A percentile compares a stretch with the other conserved stretches of the same genome.
Evolutionary conservation across 805 yeast genomes (phyloP).

Genomic region (Myxozyma vanderwaltii): DNA sequence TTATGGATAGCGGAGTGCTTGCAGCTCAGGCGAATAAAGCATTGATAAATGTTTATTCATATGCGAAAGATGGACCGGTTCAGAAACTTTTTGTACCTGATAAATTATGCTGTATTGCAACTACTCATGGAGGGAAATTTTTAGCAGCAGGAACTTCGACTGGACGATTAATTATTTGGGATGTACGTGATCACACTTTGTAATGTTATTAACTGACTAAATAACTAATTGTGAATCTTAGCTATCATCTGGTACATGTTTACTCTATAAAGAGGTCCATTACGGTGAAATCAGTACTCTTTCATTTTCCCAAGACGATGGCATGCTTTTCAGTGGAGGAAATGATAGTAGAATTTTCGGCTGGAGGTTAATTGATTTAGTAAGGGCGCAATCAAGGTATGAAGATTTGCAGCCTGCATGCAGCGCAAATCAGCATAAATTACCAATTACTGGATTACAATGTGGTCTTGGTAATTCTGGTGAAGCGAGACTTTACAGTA

Average conservation of each 20-base stretch:
- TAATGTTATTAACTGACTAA: not conserved
- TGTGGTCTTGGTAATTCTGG: conserved; percentile 55
- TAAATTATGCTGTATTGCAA: conserved; percentile 59
- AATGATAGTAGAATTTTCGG: conserved; percentile 75
- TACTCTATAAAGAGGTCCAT: conserved; percentile 77
- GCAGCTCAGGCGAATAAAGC: conserved; percentile 23
- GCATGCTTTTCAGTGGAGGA: conserved; percentile 73
- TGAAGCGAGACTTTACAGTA: conserved; percentile 67
- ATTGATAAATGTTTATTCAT: conserved; percentile 18
- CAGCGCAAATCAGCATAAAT: conserved; percentile 44
- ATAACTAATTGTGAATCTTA: not conserved
- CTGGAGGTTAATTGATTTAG: conserved; percentile 70
- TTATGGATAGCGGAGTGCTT: conserved; percentile 5
- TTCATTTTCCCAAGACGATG: conserved; percentile 62
- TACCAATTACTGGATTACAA: conserved; percentile 54
- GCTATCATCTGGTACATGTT: conserved; percentile 68
- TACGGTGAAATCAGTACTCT: conserved; percentile 72
- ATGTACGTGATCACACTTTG: conserved; percentile 39
- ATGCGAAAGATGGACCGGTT: conserved; percentile 23
- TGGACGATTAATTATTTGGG: conserved; percentile 89
- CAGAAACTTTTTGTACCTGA: conserved; percentile 83
- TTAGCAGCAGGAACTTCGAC: conserved; percentile 70
- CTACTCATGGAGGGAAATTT: conserved; percentile 47
- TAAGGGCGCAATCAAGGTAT: conserved; percentile 43
- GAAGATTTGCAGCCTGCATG: conserved; percentile 38